Base-by-base conservation (phyloP, 2,329 filamentous ascomycete genomes). In the Phaeoacremonium minimum region DNA sequence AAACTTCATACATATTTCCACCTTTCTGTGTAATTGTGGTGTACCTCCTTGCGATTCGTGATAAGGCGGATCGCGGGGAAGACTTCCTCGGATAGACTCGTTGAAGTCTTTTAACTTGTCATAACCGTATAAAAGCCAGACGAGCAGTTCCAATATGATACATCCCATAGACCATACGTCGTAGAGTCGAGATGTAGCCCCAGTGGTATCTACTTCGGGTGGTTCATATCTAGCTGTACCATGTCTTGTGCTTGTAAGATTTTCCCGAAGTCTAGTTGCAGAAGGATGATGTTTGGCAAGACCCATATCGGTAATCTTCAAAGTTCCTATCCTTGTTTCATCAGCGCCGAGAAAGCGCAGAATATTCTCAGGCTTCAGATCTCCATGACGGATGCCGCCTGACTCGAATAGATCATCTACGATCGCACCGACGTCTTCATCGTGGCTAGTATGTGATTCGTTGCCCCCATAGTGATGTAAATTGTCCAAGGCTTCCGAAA, bases 281-380 rank as follows among this genome's bases (percentile, higher is more conserved):
- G 9, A 6, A 14, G 18, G 20, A 11, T 28, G 32, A 14, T 28
- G 15, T n/a, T 30, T 39, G 6, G 32, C 32, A 13, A 34, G 28
- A 4, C 26, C 37, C 14, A 26, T 15, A 5, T 28, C 32, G 6
- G 18, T 9, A 7, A 37, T 37, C n/a, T 14, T 39, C 19, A 18
- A 28, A 3, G 13, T 4, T 2, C 35, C 35, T 14, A 26, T 7
- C 13, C 7, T 6, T 2, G 8, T 17, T 5, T 15, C 15, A 7
- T 5, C 6, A 14, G 4, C 12, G 1, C 14, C 15, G 5, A 9
- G 4, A 11, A 37, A 37, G 3, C 9, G 6, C 3, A 37, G 35
- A 15, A 37, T 37, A 4, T 37, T 37, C 19, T 33, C 35, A 6
- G 35, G 35, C 35, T 37, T 37, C 15, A 37, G 9, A 16, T 37